Evolutionary conservation across 2,329 filamentous ascomycete genomes (phyloP), one percentile per base, ranked within the genome.

Genomic region (Alternaria longipes): DNA sequence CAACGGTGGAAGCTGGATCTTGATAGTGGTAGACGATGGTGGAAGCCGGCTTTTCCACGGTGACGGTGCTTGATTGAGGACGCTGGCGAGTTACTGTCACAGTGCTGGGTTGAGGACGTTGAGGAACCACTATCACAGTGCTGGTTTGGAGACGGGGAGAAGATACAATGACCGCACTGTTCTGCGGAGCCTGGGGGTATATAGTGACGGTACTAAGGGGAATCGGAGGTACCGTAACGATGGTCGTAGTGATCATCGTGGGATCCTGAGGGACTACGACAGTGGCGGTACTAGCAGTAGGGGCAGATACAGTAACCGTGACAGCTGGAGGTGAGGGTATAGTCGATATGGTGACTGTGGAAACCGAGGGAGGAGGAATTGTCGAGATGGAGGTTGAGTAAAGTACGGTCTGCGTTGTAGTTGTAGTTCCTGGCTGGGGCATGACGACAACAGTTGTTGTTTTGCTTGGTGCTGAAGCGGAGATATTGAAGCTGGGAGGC

Each of bases 401-500:
- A 24, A 28, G 26, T 20, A 40, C 22, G 14, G 32, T 38, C 16
- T 36, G 26, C 4, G 49, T 26, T 14, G 44, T n/a, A 56, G 12
- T 18, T 42, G 24, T 34, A 42, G 40, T 42, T 24, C 8, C 40
- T 42, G 20, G 40, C 20, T 42, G 40, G 40, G 40, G 40, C 40
- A 42, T 41, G 16, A 44, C 26, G 22, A 51, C 28, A n/a, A 57
- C 30, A 20, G 51, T 59, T 49, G 44, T 55, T 12, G 50, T 49
- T 20, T 26, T 28, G 16, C 38, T 55, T 4, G 44, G 28, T 12
- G 18, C 24, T 5, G 42, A 46, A 7, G 36, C 42, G 12, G 51
- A 54, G 26, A 55, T 18, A 20, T 54, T 46, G 28, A 55, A 47
- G 28, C 44, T 41, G 22, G 56, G 51, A 22, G 42, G 50, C 20